Percentiles rank a stretch among this genome's conserved stretches.
Evolutionary conservation across 768 basidiomycete genomes (phyloP).

Genomic region (Pholiota conissans): DNA sequence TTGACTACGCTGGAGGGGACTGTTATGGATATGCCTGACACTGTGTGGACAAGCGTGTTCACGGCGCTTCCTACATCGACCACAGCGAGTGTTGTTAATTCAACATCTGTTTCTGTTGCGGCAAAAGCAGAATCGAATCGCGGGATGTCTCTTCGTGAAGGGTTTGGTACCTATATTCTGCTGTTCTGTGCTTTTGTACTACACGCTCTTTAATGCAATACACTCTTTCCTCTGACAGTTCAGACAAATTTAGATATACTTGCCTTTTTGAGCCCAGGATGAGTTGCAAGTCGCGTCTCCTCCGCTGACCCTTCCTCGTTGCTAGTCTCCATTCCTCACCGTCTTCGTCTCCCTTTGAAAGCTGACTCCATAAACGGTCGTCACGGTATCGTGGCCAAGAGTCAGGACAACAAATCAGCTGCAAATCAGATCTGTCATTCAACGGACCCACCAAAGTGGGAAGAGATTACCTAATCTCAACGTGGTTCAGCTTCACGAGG

Average conservation of each 20-base stretch:
- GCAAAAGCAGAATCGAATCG: neutral
- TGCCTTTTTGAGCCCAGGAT: too few relatives aligned
- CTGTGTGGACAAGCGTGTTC: neutral
- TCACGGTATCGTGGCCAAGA: too few relatives aligned
- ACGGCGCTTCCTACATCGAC: neutral
- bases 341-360: too few relatives aligned
- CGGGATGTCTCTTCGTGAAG: neutral
- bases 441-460: neutral
- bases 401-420: too few relatives aligned
- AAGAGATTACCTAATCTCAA: neutral
- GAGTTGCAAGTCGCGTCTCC: too few relatives aligned
- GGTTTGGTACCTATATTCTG: neutral
- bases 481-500: neutral
- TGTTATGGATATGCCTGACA: too few relatives aligned
- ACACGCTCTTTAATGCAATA: neutral
- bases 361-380: too few relatives aligned
- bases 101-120: neutral
- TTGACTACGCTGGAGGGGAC: neutral
- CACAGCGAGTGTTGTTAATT: neutral
- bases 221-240: too few relatives aligned
- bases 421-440: too few relatives aligned
- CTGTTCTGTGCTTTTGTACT: neutral
- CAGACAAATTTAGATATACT: too few relatives aligned
- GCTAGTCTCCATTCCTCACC: too few relatives aligned
- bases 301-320: too few relatives aligned